phyloP scores from a whole-genome alignment of 1,139 yeast species.

The Protomyces pachydermus region DNA sequence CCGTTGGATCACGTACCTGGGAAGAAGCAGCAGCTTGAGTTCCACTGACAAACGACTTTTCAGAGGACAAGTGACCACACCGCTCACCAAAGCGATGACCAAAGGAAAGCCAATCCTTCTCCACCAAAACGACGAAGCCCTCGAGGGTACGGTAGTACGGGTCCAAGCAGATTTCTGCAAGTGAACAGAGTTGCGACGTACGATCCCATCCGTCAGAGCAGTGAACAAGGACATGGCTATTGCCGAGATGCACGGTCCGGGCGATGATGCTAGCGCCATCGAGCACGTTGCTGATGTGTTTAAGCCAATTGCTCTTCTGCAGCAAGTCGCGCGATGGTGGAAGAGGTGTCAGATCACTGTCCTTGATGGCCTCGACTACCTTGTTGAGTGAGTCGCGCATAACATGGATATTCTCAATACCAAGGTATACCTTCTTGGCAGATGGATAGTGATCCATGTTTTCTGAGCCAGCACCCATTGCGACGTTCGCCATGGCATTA shows the following conservation, averaged over 20 bases:
- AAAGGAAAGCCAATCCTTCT: slow-evolving; percentile 92
- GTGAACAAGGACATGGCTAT: slow-evolving; percentile 78
- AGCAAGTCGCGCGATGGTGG: slow-evolving; percentile 48
- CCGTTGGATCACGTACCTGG: slow-evolving; percentile 2
- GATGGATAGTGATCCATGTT: slow-evolving; percentile 75
- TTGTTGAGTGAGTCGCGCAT: slow-evolving; percentile 78
- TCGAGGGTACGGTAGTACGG: slow-evolving; percentile 82
- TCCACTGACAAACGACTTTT: slow-evolving; percentile 36
- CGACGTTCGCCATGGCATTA: slow-evolving; percentile 95
- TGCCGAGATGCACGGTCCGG: slow-evolving; percentile 72
- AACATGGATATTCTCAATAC: slow-evolving; percentile 91
- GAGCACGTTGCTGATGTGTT: slow-evolving; percentile 61
- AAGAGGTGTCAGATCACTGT: slow-evolving; percentile 56
- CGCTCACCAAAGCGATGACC: slow-evolving; percentile 87
- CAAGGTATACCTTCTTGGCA: slow-evolving; percentile 68
- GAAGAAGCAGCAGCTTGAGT: slow-evolving; percentile 1
- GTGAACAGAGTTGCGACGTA: slow-evolving; percentile 80
- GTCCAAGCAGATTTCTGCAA: slow-evolving; percentile 81
- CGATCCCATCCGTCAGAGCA: slow-evolving; percentile 99
- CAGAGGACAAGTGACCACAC: slow-evolving; percentile 61
- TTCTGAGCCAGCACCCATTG: slow-evolving; percentile 95
- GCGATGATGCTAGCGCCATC: slow-evolving; percentile 74
- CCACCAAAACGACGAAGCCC: slow-evolving; percentile 79
- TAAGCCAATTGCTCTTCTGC: slow-evolving; percentile 73
- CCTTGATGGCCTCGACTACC: slow-evolving; percentile 53